These are phyloP conservation scores for Cornus kousa DNA, from an alignment of 148 eudicot species.

Conservation along the genomic window DNA sequence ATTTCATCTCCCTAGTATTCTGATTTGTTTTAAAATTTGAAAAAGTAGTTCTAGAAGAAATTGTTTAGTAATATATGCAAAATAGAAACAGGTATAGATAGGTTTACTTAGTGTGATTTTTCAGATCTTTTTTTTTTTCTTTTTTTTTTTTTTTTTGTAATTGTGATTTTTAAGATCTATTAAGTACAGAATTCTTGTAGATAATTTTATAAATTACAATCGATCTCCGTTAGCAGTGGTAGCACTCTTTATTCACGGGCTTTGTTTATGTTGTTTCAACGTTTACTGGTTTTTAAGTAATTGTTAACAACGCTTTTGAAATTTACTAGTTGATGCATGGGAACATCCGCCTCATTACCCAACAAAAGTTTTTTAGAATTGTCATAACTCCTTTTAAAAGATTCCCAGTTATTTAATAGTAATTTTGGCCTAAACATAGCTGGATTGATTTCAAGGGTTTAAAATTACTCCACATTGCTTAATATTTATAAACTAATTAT, in stretches of 20 bases:
- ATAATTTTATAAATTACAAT: no score
- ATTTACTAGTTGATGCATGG: background rate
- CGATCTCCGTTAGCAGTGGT: background rate
- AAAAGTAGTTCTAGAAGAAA: background rate
- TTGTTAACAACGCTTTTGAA: background rate
- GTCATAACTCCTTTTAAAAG: background rate
- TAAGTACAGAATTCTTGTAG: background rate
- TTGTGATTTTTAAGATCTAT: no score
- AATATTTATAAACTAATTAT: no score
- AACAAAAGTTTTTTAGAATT: background rate
- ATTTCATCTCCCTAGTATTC: no score
- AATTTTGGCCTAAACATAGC: background rate
- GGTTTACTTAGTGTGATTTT: background rate
- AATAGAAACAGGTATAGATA: background rate
- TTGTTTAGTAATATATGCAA: conserved; percentile 1
- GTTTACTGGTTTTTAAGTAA: background rate
- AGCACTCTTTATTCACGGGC: background rate
- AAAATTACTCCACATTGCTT: no score
- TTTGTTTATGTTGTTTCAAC: background rate
- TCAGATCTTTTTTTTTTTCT: no score
- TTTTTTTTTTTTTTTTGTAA: no score
- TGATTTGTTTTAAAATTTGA: no score
- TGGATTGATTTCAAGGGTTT: no score
- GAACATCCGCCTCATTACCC: background rate
- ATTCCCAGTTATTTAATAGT: background rate